Percentiles rank a stretch among this genome's conserved stretches.
Evolutionary conservation across 2,329 filamentous ascomycete species (phyloP).

Genomic region (Myrmaecium sp.): DNA sequence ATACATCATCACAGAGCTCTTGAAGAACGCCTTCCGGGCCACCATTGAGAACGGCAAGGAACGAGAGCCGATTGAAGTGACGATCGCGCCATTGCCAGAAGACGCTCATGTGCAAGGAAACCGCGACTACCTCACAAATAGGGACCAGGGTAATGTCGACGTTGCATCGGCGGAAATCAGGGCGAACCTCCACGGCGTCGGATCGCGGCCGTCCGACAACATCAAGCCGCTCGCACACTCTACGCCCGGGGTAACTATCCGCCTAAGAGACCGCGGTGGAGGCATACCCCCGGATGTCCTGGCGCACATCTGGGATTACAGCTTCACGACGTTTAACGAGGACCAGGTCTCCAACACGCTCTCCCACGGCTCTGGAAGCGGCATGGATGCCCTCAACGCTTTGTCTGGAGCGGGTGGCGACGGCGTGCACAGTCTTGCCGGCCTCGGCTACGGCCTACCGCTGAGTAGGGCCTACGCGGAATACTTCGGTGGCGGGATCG

Average conservation of each 20-base stretch:
- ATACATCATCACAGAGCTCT: slow-evolving; percentile 89
- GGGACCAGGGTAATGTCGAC: slow-evolving; percentile 20
- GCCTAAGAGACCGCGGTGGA: slow-evolving; percentile 88
- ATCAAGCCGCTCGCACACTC: slow-evolving; percentile 31
- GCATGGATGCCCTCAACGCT: slow-evolving; percentile 53
- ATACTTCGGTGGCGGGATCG: slow-evolving; percentile 92
- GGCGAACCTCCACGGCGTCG: slow-evolving; percentile 4
- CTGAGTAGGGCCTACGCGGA: slow-evolving; percentile 87
- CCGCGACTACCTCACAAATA: slow-evolving; percentile 15
- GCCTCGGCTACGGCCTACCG: slow-evolving; percentile 81
- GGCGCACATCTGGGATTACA: slow-evolving; percentile 88
- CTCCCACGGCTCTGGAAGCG: slow-evolving; percentile 19
- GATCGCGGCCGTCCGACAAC: no score
- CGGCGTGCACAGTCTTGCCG: slow-evolving; percentile 64
- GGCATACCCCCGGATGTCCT: slow-evolving; percentile 76
- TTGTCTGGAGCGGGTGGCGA: slow-evolving; percentile 57
- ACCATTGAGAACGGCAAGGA: slow-evolving; percentile 73
- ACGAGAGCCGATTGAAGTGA: slow-evolving; percentile 73
- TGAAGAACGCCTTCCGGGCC: slow-evolving; percentile 93
- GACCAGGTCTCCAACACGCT: slow-evolving; percentile 32
- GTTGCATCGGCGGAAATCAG: slow-evolving; percentile 8
- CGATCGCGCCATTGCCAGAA: slow-evolving; percentile 58
- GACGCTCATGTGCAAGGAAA: slow-evolving; percentile 13
- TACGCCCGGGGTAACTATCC: slow-evolving; percentile 75
- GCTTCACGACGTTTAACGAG: slow-evolving; percentile 85